Conservation (phyloP, 169 alveolate species). For the Plasmodium gonderi region DNA sequence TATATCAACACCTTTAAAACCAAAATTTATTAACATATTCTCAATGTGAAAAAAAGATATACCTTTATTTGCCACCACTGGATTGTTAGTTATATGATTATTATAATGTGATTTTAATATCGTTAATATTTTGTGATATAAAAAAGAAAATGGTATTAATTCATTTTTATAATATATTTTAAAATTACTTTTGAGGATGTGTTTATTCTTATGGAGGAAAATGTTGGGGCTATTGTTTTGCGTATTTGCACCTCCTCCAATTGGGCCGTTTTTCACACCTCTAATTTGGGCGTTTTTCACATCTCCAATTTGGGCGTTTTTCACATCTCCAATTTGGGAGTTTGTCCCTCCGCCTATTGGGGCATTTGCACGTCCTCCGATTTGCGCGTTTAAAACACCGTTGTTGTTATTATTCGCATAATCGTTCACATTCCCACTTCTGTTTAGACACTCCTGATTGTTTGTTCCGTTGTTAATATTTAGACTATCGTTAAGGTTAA, state of each 20-base stretch:
- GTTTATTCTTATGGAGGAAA: slow-evolving; percentile 12
- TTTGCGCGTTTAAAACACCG: neutral
- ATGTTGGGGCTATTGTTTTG: neutral
- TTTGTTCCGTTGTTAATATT: neutral
- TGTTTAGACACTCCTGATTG: neutral
- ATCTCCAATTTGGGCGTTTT: neutral
- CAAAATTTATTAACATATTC: slow-evolving; percentile 67
- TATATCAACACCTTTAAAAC: slow-evolving; percentile 74
- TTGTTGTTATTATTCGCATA: neutral
- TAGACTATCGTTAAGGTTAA: neutral
- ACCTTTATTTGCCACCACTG: slow-evolving; percentile 52
- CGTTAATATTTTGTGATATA: slow-evolving; percentile 67
- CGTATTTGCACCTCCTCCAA: neutral
- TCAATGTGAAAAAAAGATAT: slow-evolving; percentile 70
- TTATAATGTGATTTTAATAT: slow-evolving; percentile 69
- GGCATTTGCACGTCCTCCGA: neutral
- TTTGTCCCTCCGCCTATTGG: neutral
- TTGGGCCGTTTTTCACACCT: neutral
- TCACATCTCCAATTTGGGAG: too few relatives aligned
- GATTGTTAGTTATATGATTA: slow-evolving; percentile 66
- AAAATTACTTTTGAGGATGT: slow-evolving; percentile 27
- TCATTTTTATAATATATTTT: slow-evolving; percentile 69
- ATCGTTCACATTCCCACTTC: slow-evolving; percentile 2
- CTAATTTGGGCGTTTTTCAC: neutral
- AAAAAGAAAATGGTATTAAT: slow-evolving; percentile 48